Evolutionary conservation across 192 early-diverging fungal species (phyloP), one percentile per base, ranked within the genome.

Genomic region (Funneliformis mosseae): DNA sequence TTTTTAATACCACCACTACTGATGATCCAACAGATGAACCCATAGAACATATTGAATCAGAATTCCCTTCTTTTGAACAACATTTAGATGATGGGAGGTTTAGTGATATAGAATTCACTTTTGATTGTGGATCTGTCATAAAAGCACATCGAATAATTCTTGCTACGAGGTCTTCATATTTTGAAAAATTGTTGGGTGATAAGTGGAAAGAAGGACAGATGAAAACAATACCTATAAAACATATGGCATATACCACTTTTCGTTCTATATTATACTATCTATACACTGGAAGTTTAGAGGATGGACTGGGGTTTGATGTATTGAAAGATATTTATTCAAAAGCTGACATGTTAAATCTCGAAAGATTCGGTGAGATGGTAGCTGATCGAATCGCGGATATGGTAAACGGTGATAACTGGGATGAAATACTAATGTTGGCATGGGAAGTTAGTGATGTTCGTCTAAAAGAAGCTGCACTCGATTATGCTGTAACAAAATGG

Each of bases 101-200:
- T 66, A 79, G 67, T 41, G 78, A 79, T 70, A n/a, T 79, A 59
- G 67, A 70, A 61, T 79, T 79, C 50, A 70, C 67, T 25, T 70
- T 79, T 11, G 78, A 79, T 71, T 79, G 78, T 70, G 78, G 78
- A 14, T 55, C 46, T 21, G 25, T 21, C 8, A 79, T 79, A 27
- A 79, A 79, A 71, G 78, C 78, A 38, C 78, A 79, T 70, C 78
- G 78, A 38, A 55, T 79, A 70, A 79, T 79, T n/a, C 66, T 79
- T 14, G 78, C 78, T 8, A 70, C 67, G n/a, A 70, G 78, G 39
- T 79, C 78, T 14, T 33, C 64, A 3, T 79, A 79, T 79, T 79
- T 79, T 70, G 67, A 79, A 70, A 79, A 79, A 68, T 70, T 79
- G 41, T 46, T 79, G n/a, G 67, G 67, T 33, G 78, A 70, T 55